phyloP scores from a whole-genome alignment of 2,329 filamentous ascomycete species.

The Fusarium decemcellulare region DNA sequence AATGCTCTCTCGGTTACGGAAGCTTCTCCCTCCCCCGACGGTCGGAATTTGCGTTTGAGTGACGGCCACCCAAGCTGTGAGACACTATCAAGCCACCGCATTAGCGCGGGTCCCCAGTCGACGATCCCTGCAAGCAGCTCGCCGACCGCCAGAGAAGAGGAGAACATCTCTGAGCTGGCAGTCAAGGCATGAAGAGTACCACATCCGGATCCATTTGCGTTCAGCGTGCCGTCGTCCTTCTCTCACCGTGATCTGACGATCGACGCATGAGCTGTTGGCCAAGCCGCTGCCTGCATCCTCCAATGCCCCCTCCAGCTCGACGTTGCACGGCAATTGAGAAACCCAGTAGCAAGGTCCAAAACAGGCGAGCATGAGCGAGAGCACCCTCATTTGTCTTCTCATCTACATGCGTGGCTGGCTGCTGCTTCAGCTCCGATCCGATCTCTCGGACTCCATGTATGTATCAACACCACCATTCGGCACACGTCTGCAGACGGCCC shows the following conservation, averaged over 20 bases:
- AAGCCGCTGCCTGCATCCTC: background rate
- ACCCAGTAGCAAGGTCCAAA: conserved; percentile 16
- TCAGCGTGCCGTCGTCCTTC: background rate
- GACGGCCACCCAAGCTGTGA: conserved; percentile 38
- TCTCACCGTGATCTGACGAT: conserved; percentile 20
- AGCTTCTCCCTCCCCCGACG: conserved; percentile 13
- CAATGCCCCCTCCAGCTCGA: background rate
- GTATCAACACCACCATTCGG: conserved; percentile 18
- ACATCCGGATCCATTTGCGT: conserved; percentile 5
- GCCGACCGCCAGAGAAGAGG: conserved; percentile 21
- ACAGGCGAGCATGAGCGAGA: conserved; percentile 7
- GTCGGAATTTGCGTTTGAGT: conserved; percentile 43
- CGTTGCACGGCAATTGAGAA: background rate
- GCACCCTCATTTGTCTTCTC: conserved; percentile 14
- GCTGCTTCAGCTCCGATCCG: conserved; percentile 29
- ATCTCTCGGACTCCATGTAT: conserved; percentile 34
- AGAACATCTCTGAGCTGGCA: conserved; percentile 35
- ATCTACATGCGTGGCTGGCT: conserved; percentile 9
- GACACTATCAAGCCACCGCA: conserved; percentile 42
- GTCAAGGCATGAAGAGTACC: conserved; percentile 28
- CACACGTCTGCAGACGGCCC: conserved; percentile 13
- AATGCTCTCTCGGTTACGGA: conserved; percentile 33
- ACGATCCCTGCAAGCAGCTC: conserved; percentile 41
- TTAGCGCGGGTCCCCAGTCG: conserved; percentile 38
- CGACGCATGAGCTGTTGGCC: conserved; percentile 4